Evolutionary conservation across 179 eudicot genomes (phyloP).

Genomic region (Nepenthes alata): DNA sequence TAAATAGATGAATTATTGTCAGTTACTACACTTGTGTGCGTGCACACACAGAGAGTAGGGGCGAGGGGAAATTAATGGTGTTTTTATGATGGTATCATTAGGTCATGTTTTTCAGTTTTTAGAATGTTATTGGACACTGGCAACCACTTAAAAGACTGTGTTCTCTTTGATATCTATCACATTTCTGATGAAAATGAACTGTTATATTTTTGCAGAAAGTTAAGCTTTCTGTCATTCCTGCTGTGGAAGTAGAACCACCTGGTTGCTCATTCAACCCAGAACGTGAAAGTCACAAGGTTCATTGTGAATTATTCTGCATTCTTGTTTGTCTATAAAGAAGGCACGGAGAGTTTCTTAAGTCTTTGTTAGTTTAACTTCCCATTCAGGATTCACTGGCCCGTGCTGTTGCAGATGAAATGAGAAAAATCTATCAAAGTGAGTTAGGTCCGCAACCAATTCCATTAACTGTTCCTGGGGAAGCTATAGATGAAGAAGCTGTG

Average conservation of each 20-base stretch:
- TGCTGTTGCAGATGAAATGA: conserved; percentile 98
- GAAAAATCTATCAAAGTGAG: conserved; percentile 62
- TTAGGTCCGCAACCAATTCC: conserved; percentile 86
- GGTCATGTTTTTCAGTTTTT: no score
- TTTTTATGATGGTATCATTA: no score
- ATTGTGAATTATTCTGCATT: not conserved
- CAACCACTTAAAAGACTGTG: no score
- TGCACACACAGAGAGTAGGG: no score
- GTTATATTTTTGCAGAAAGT: conserved; percentile 26
- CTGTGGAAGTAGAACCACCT: conserved; percentile 88
- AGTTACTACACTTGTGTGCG: no score
- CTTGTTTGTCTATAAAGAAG: not conserved
- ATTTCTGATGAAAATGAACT: conserved; percentile 2
- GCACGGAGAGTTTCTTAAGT: not conserved
- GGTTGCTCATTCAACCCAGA: conserved; percentile 93
- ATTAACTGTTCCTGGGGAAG: conserved; percentile 52
- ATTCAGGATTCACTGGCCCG: conserved; percentile 70
- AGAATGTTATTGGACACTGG: no score
- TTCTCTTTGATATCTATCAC: not conserved
- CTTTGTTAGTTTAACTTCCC: conserved; percentile 1
- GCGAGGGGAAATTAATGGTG: no score
- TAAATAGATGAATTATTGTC: no score
- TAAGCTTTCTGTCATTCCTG: conserved; percentile 60
- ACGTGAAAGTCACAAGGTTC: conserved; percentile 77
- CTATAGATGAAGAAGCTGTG: conserved; percentile 72